Evolutionary conservation across 2,329 filamentous ascomycete species (phyloP).

Genomic region (Trichophyton simii): DNA sequence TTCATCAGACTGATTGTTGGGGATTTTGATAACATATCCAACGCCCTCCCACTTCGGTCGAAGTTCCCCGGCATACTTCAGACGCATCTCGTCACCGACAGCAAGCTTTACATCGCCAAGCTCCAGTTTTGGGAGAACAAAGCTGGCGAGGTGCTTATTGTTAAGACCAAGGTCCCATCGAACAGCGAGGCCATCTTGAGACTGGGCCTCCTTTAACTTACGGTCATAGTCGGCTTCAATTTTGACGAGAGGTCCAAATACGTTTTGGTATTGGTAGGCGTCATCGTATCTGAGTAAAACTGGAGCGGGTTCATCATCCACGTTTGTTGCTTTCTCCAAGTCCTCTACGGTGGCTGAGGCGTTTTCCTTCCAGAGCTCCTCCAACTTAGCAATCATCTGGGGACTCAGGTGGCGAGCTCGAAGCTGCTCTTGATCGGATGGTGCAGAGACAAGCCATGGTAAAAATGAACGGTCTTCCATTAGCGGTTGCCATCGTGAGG

Average conservation of each 20-base stretch:
- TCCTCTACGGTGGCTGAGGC: conserved; percentile 76
- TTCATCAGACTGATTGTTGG: conserved; percentile 97
- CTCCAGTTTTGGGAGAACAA: conserved; percentile 92
- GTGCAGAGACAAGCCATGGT: conserved; percentile 78
- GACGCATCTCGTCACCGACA: conserved; percentile 94
- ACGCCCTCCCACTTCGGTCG: conserved; percentile 92
- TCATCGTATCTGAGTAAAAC: conserved; percentile 92
- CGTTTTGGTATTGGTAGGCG: conserved; percentile 96
- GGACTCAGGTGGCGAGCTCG: conserved; percentile 85
- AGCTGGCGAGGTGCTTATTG: conserved; percentile 92
- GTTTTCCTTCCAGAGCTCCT: conserved; percentile 98
- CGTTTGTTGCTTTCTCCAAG: conserved; percentile 77
- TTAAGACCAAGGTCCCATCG: conserved; percentile 93
- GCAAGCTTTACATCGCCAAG: conserved; percentile 95
- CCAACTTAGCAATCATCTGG: conserved; percentile 88
- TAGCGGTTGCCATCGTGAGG: conserved; percentile 89
- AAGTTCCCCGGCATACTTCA: conserved; percentile 91
- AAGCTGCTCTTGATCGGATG: conserved; percentile 88
- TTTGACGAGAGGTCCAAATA: conserved; percentile 94
- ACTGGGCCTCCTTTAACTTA: conserved; percentile 96
- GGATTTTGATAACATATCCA: conserved; percentile 97
- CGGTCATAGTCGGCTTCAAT: conserved; percentile 99
- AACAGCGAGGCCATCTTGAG: conserved; percentile 86
- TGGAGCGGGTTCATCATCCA: conserved; percentile 89
- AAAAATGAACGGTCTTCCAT: conserved; percentile 95